Evolutionary conservation across 352 stramenopile genomes (phyloP).

Genomic region (Globisporangium sylvaticum): DNA sequence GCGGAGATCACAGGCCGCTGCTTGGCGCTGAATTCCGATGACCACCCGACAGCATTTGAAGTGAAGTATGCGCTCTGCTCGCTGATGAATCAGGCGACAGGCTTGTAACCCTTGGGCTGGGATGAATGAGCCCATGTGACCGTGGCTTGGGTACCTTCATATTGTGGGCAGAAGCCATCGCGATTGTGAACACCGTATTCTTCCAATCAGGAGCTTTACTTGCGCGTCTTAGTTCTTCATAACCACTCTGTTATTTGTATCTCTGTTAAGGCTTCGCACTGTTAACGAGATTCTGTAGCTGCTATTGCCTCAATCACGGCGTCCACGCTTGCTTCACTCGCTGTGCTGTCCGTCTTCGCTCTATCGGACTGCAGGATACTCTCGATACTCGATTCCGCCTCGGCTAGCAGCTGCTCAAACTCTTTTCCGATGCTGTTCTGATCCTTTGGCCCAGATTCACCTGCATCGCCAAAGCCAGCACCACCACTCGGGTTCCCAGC

Average conservation of each 20-base stretch:
- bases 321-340: constrained; percentile 11
- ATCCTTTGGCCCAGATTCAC: constrained; percentile 19
- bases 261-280: background rate
- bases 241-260: background rate
- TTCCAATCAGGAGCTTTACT: too few relatives aligned
- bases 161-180: too few relatives aligned
- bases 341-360: background rate
- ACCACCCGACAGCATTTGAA: too few relatives aligned
- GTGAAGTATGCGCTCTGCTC: too few relatives aligned
- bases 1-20: too few relatives aligned
- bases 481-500: constrained; percentile 7
- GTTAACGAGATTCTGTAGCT: constrained; percentile 8
- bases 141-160: too few relatives aligned
- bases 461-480: background rate
- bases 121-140: too few relatives aligned
- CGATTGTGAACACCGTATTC: too few relatives aligned
- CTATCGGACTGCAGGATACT: constrained; percentile 21
- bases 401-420: constrained; percentile 63
- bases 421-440: constrained; percentile 50
- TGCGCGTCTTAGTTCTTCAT: too few relatives aligned
- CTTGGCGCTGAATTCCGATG: too few relatives aligned
- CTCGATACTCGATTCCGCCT: constrained; percentile 73
- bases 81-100: too few relatives aligned
- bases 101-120: too few relatives aligned
- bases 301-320: constrained; percentile 15